Evolutionary conservation across 495 filamentous ascomycete species (phyloP).

Genomic region (Hapsidospora chrysogenum): DNA sequence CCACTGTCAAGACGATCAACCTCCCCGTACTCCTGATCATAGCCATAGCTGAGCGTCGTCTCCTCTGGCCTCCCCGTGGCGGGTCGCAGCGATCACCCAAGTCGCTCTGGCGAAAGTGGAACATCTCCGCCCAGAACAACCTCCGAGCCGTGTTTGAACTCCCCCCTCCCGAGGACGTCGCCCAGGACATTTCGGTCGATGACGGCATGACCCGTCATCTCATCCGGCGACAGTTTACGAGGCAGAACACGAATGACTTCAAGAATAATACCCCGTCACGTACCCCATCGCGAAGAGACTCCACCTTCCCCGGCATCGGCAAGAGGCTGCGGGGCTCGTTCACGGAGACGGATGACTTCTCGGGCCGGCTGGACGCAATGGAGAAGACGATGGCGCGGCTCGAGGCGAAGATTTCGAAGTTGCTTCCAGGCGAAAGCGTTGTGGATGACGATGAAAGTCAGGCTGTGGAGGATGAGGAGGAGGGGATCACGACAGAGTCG

Average conservation of each 20-base stretch:
- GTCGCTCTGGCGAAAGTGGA: constrained; percentile 28
- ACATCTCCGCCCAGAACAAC: constrained; percentile 43
- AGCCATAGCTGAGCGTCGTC: constrained; percentile 37
- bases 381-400: constrained; percentile 21
- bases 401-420: constrained; percentile 16
- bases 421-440: constrained; percentile 7
- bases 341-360: constrained; percentile 20
- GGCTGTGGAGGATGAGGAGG: neutral
- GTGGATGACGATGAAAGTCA: neutral
- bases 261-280: constrained; percentile 6
- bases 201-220: constrained; percentile 33
- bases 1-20: constrained; percentile 44
- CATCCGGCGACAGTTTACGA: constrained; percentile 28
- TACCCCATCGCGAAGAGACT: constrained; percentile 22
- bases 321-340: constrained; percentile 20
- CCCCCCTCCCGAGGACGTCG: constrained; percentile 42
- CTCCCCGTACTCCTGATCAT: constrained; percentile 46
- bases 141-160: constrained; percentile 50
- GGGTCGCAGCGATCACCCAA: constrained; percentile 8
- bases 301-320: constrained; percentile 22
- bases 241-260: constrained; percentile 11
- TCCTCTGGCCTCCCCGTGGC: constrained; percentile 16
- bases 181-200: constrained; percentile 35
- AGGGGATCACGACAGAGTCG: constrained; percentile 1
- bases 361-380: constrained; percentile 17